Evolutionary conservation across 2,329 filamentous ascomycete genomes (phyloP).

Genomic region (Tolypocladium sp.): DNA sequence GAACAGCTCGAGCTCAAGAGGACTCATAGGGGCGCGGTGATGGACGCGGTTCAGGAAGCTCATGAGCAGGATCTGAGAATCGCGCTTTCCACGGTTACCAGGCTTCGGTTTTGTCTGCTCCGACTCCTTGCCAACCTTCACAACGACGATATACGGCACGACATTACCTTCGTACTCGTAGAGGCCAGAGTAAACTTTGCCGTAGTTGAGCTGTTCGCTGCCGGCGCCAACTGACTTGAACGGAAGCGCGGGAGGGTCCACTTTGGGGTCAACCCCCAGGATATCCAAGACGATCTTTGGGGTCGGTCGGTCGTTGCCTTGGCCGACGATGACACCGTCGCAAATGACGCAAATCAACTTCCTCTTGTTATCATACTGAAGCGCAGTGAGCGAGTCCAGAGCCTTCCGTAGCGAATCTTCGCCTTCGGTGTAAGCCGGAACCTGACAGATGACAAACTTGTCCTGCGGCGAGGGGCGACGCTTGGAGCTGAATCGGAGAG

Average conservation of each 20-base stretch:
- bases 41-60: constrained; percentile 98
- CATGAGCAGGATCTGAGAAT: constrained; percentile 92
- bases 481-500: constrained; percentile 89
- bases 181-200: constrained; percentile 94
- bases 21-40: constrained; percentile 87
- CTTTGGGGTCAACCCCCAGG: constrained; percentile 90
- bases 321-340: constrained; percentile 93
- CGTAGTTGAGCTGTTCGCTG: constrained; percentile 91
- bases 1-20: constrained; percentile 94
- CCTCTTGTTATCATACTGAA: constrained; percentile 96
- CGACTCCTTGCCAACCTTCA: constrained; percentile 95
- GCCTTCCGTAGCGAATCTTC: constrained; percentile 92
- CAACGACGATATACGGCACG: constrained; percentile 89
- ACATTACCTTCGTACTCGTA: constrained; percentile 98
- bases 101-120: constrained; percentile 87
- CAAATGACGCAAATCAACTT: constrained; percentile 96
- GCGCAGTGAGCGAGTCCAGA: constrained; percentile 84
- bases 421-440: constrained; percentile 95
- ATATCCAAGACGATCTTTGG: constrained; percentile 98
- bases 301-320: constrained; percentile 91
- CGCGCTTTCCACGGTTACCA: constrained; percentile 96
- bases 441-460: constrained; percentile 98
- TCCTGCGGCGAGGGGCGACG: constrained; percentile 83
- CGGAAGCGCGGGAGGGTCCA: constrained; percentile 85
- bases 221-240: constrained; percentile 90